These are phyloP conservation scores for Avena sativa DNA, from an alignment of 176 grass and related monocot species.

Conservation along the genomic window DNA sequence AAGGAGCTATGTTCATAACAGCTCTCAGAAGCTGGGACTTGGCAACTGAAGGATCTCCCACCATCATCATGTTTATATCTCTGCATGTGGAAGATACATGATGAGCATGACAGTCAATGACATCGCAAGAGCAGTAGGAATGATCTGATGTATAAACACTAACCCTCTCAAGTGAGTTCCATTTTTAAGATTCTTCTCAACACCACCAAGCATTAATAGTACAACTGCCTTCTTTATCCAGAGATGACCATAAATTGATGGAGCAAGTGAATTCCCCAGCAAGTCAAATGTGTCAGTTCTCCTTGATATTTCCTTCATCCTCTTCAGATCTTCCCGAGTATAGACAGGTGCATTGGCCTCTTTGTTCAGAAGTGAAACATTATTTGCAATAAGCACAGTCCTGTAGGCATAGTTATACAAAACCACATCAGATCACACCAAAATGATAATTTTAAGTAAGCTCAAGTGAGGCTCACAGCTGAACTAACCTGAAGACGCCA, in stretches of 20 bases:
- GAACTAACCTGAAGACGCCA: constrained; percentile 89
- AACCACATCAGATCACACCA: constrained; percentile 33
- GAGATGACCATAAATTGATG: constrained; percentile 90
- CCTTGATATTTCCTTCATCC: constrained; percentile 90
- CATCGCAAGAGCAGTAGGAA: constrained; percentile 13
- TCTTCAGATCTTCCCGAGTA: constrained; percentile 77
- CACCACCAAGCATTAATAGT: constrained; percentile 95
- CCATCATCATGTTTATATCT: constrained; percentile 99
- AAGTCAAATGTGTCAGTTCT: constrained; percentile 87
- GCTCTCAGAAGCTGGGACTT: constrained; percentile 97
- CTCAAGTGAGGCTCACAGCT: not conserved
- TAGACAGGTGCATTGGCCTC: constrained; percentile 93
- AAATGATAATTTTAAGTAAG: constrained; percentile 15
- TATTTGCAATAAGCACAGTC: constrained; percentile 94
- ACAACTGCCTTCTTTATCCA: constrained; percentile 98
- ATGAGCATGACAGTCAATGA: not conserved
- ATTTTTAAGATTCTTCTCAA: constrained; percentile 97
- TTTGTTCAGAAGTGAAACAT: constrained; percentile 96
- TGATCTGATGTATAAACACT: constrained; percentile 31
- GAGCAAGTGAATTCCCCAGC: constrained; percentile 94
- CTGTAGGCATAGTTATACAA: constrained; percentile 49
- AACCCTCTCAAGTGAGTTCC: constrained; percentile 99
- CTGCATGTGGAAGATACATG: constrained; percentile 49
- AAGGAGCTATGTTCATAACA: constrained; percentile 93
- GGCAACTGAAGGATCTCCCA: constrained; percentile 96